These are phyloP conservation scores for Aspergillus fructus DNA, from an alignment of 2,329 filamentous ascomycete species.

Conservation along the genomic window DNA sequence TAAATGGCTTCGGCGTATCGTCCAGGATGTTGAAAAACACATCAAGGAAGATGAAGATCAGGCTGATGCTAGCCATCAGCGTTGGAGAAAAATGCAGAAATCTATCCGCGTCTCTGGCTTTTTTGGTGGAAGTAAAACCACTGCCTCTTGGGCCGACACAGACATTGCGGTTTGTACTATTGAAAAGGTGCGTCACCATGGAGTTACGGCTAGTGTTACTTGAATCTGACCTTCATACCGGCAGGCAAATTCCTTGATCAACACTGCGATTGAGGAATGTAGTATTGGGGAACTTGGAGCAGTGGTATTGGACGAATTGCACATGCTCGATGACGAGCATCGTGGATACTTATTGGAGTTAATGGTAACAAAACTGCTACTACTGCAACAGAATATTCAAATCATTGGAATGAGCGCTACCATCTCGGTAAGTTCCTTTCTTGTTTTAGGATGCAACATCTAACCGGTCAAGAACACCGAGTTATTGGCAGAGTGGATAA, in stretches of 20 bases:
- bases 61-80: constrained; percentile 48
- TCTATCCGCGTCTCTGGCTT: constrained; percentile 68
- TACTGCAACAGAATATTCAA: constrained; percentile 65
- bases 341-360: constrained; percentile 74
- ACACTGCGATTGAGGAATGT: constrained; percentile 70
- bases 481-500: constrained; percentile 67
- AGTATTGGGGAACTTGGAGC: constrained; percentile 63
- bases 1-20: constrained; percentile 68
- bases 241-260: constrained; percentile 72
- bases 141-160: constrained; percentile 68
- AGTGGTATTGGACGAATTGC: constrained; percentile 75
- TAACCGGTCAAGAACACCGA: constrained; percentile 61
- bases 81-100: constrained; percentile 56
- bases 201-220: neutral
- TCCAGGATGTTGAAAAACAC: constrained; percentile 56
- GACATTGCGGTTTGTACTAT: constrained; percentile 78
- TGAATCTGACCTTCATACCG: constrained; percentile 7
- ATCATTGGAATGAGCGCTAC: constrained; percentile 80
- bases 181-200: constrained; percentile 61
- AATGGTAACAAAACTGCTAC: constrained; percentile 70
- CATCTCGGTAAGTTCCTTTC: constrained; percentile 56
- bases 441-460: neutral
- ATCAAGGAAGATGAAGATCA: constrained; percentile 31
- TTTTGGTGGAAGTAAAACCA: constrained; percentile 70
- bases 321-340: constrained; percentile 76